These are phyloP conservation scores for Diutina catenulata DNA, from an alignment of 1,139 yeast species.

Conservation along the genomic window DNA sequence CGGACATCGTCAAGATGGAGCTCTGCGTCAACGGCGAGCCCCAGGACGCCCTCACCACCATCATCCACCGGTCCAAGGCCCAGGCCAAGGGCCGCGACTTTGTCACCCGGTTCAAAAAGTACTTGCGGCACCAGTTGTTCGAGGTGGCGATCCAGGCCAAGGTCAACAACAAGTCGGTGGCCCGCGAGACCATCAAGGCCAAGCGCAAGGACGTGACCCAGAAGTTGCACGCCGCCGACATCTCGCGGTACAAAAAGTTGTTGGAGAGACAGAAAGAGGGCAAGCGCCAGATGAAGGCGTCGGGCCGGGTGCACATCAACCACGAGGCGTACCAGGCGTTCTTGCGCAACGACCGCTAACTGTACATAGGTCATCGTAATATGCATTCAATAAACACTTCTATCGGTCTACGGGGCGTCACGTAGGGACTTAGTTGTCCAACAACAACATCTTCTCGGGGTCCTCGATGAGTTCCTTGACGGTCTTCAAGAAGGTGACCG, in stretches of 20 bases:
- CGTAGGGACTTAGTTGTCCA: no score
- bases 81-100: constrained; percentile 66
- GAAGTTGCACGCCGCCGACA: constrained; percentile 86
- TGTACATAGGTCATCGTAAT: no score
- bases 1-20: constrained; percentile 81
- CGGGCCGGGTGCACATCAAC: constrained; percentile 68
- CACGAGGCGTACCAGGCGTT: constrained; percentile 81
- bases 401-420: no score
- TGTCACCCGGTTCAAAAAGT: constrained; percentile 73
- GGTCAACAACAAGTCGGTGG: constrained; percentile 73
- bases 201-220: constrained; percentile 89
- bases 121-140: constrained; percentile 67
- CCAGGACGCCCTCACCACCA: constrained; percentile 87
- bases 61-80: constrained; percentile 74
- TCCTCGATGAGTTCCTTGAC: constrained; percentile 96
- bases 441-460: constrained; percentile 94
- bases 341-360: constrained; percentile 19
- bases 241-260: constrained; percentile 79
- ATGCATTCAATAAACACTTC: no score
- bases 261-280: constrained; percentile 89
- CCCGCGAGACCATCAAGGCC: constrained; percentile 90
- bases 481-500: constrained; percentile 92
- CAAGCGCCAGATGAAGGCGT: constrained; percentile 69
- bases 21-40: constrained; percentile 81
- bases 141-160: constrained; percentile 91